Evolutionary conservation across 2,329 filamentous ascomycete genomes (phyloP), one percentile per base, ranked within the genome.

Genomic region (Cladophialophora chaetospira): DNA sequence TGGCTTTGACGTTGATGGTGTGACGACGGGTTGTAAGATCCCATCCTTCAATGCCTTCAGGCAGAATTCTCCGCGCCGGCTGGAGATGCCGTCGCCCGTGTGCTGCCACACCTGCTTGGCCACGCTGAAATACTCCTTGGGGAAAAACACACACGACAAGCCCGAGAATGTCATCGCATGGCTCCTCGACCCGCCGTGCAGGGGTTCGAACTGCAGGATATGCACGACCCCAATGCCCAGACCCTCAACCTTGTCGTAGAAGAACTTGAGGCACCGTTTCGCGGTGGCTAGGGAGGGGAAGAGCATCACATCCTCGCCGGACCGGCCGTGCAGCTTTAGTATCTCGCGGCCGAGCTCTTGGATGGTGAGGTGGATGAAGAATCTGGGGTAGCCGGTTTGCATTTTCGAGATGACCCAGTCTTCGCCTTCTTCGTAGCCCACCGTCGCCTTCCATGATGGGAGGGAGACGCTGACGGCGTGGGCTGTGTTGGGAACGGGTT

Each of bases 41-140:
- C 86, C 86, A 60, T 93, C 86, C 33, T 82, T 81, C 62, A 95
- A 83, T 1, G 93, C 80, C 38, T 82, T 79, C 58, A 91, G 85
- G 69, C 89, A 96, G 72, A 96, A 97, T 70, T 97, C 93, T 29
- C 91, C 92, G 36, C 91, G 84, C 47, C 94, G 86, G 70, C 92
- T 97, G 0, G 92, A 97, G 11, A 96, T 81, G 13, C 94, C 94
- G 60, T 96, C 92, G 17, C 94, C 94, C 0, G 89, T 88, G 72
- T 99, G 94, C 71, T 97, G 94, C 94, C 94, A 99, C 68, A 96
- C 97, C 67, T 91, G 84, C 72, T 97, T 97, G n/a, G 91, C 89
- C 57, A 88, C 73, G 3, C 83, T 75, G 66, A 87, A 92, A 15
- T 84, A 75, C 10, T 85, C 82, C 43, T 81, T 77, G 0, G 86